These are phyloP conservation scores for Mycena capillaripes DNA, from an alignment of 768 basidiomycete species.

Conservation along the genomic window DNA sequence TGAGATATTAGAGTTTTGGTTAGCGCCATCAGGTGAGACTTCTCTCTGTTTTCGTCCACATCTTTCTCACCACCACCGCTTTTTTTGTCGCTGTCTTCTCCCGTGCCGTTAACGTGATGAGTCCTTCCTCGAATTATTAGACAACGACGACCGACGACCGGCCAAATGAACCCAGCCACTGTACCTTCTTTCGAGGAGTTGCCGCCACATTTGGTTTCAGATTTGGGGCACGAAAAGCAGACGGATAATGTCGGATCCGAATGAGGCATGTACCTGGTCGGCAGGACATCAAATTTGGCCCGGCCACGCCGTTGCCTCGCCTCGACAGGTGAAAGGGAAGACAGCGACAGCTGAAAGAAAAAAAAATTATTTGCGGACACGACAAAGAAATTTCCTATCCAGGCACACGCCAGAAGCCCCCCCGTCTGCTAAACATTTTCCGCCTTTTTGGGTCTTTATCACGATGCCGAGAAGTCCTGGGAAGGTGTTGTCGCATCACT, in stretches of 20 bases:
- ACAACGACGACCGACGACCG: not conserved
- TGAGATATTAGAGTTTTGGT: conserved; percentile 18
- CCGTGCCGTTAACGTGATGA: not conserved
- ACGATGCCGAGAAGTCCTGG: too few relatives aligned
- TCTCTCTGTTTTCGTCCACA: not conserved
- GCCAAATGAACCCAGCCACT: too few relatives aligned
- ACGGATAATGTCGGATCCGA: not conserved
- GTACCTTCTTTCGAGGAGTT: too few relatives aligned
- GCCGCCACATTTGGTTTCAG: not conserved
- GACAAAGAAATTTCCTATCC: not conserved
- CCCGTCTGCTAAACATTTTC: too few relatives aligned
- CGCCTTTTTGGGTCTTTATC: too few relatives aligned
- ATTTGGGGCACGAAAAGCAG: not conserved
- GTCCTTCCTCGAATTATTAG: not conserved
- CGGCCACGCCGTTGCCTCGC: not conserved
- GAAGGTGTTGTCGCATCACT: not conserved
- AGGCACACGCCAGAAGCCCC: not conserved
- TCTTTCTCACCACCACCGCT: not conserved
- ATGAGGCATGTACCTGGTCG: too few relatives aligned
- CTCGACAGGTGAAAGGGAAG: not conserved
- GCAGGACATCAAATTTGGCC: too few relatives aligned
- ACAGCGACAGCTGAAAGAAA: too few relatives aligned
- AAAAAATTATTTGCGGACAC: not conserved
- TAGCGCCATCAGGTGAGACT: conserved; percentile 5
- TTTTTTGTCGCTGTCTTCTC: not conserved